These are phyloP conservation scores for Galerina marginata DNA, from an alignment of 768 basidiomycete species.

Conservation along the genomic window DNA sequence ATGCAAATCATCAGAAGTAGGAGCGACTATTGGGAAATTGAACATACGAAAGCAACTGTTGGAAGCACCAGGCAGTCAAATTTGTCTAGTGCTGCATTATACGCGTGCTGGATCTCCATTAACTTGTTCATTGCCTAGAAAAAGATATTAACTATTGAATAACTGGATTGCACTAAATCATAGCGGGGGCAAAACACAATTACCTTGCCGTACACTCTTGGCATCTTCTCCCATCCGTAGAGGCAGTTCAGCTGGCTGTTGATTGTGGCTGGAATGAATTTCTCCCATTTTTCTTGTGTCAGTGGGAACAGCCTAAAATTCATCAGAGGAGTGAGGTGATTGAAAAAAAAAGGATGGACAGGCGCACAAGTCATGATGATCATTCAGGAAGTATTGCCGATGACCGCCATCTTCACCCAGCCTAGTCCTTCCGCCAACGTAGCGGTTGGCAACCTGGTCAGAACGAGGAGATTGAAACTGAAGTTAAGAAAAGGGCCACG, in stretches of 20 bases:
- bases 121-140: slow-evolving; percentile 27
- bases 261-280: slow-evolving; percentile 25
- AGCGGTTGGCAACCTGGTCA: slow-evolving; percentile 21
- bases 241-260: slow-evolving; percentile 25
- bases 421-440: slow-evolving; percentile 23
- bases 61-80: slow-evolving; percentile 25
- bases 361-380: slow-evolving; percentile 21
- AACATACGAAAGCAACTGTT: slow-evolving; percentile 26
- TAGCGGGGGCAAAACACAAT: background rate
- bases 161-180: background rate
- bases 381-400: slow-evolving; percentile 25
- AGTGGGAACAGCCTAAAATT: slow-evolving; percentile 20
- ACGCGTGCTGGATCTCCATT: slow-evolving; percentile 24
- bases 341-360: background rate
- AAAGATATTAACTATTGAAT: background rate
- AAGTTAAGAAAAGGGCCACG: background rate
- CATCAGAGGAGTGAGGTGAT: background rate
- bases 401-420: slow-evolving; percentile 25
- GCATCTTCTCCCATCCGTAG: slow-evolving; percentile 24
- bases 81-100: slow-evolving; percentile 20
- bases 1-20: background rate
- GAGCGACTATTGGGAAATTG: background rate
- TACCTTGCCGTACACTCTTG: slow-evolving; percentile 25
- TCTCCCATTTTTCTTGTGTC: slow-evolving; percentile 28
- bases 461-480: background rate